Base-by-base conservation (phyloP, 169 alveolate species). In the Plasmodium relictum region DNA sequence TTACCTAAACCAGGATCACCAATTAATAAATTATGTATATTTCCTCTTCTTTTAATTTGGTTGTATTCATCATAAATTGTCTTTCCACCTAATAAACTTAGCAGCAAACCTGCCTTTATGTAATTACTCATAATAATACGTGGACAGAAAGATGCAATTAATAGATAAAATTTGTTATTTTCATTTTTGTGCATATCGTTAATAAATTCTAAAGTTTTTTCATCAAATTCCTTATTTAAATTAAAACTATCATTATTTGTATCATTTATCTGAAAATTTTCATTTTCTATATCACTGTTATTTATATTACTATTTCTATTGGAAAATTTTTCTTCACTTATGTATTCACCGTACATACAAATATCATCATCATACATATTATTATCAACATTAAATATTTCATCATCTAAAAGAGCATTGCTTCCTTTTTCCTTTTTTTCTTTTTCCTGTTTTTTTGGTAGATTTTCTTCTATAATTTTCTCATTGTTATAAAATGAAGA, bases 1-100 rank as follows among this genome's bases (percentile, higher is more conserved):
- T 92, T 92, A 12, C 95, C 95, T 48, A 92, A 71, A 8, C 95
- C 95, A 0, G 95, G 93, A 59, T 92, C 95, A 6, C 95, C 95
- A 6, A 92, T 80, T 37, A 92, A 59, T 73, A 92, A 68, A 45
- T 56, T 72, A 42, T 92, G 95, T 63, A 91, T 91, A 56, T 85
- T 93, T 16, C 94, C 96, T 61, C 96, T 48, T 42, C 92, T 71
- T 63, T 86, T 76, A 18, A 93, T 54, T 54, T 59, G 63, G 10
- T 52, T 74, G 22, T 26, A 31, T 52, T 91, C 92, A 74, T 93
- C 90, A 74, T 89, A 89, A 37, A 93, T 56, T 3, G 94, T 85
- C 58, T 74, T 91, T 0, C 96, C 96, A 26, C 96, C 96, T 58
- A 93, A 66, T 22, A 93, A 78, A 50, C 92, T 80, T 50, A 93